A percentile compares a stretch with the other conserved stretches of the same genome.
phyloP scores from a whole-genome alignment of 192 early-diverging fungal species.

The Coemansia sp. region DNA sequence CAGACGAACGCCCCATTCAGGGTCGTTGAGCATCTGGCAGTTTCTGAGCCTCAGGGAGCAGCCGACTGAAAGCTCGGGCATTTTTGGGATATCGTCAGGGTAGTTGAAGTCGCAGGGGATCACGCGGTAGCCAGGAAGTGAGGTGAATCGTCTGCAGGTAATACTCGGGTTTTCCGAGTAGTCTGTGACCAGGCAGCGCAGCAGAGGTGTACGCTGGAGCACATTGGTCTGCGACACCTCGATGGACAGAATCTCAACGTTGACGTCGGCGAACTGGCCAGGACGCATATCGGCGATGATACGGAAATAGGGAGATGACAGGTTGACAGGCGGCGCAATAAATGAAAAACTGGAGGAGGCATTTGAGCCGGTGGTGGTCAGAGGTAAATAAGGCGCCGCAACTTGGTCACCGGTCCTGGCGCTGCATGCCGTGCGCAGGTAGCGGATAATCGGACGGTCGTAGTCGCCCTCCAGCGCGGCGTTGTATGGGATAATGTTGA shows the following conservation, averaged over 20 bases:
- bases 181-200: conserved; percentile 6
- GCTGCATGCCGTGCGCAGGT: too few relatives aligned
- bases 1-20: background rate
- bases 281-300: conserved; percentile 2
- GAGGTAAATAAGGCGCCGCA: too few relatives aligned
- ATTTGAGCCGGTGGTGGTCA: too few relatives aligned
- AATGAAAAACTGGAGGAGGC: too few relatives aligned
- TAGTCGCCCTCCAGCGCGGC: too few relatives aligned
- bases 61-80: background rate
- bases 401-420: too few relatives aligned
- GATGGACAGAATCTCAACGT: background rate
- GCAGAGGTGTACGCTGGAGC: too few relatives aligned
- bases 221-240: background rate
- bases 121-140: background rate
- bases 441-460: too few relatives aligned
- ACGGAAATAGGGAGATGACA: too few relatives aligned
- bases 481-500: too few relatives aligned
- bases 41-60: background rate
- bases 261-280: background rate
- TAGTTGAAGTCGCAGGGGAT: background rate
- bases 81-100: background rate
- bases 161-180: background rate
- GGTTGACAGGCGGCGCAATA: too few relatives aligned
- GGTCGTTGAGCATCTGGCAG: background rate
- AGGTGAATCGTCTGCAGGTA: background rate